phyloP scores from a whole-genome alignment of 2,329 filamentous ascomycete species.

The Fusarium continuum region DNA sequence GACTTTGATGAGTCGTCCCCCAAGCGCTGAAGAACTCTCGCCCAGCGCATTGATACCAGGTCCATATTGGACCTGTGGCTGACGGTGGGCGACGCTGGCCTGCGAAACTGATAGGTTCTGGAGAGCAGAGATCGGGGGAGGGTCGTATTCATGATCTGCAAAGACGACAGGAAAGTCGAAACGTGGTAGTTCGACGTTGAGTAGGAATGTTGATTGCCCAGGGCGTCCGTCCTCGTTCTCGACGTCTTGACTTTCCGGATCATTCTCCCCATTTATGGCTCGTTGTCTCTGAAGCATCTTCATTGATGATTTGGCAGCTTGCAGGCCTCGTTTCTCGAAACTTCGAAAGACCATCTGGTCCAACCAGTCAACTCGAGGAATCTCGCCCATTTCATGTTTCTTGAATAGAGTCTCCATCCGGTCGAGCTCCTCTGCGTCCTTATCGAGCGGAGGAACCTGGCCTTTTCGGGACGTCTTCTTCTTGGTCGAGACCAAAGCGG shows the following conservation, averaged over 20 bases:
- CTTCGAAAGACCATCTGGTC: constrained; percentile 93
- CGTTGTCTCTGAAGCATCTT: constrained; percentile 64
- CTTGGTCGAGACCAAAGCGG: constrained; percentile 68
- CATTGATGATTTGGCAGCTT: constrained; percentile 70
- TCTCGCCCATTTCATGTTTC: constrained; percentile 98
- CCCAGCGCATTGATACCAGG: constrained; percentile 83
- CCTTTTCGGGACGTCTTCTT: constrained; percentile 61
- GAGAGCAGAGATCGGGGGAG: constrained; percentile 82
- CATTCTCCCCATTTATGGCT: constrained; percentile 52
- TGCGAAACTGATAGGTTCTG: constrained; percentile 66
- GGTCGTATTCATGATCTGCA: constrained; percentile 89
- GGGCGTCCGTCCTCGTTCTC: constrained; percentile 56
- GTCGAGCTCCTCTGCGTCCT: constrained; percentile 84
- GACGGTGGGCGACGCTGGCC: constrained; percentile 77
- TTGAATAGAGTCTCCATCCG: constrained; percentile 91
- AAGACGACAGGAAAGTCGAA: constrained; percentile 98
- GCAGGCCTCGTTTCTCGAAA: constrained; percentile 78
- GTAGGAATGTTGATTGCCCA: constrained; percentile 71
- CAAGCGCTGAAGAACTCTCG: constrained; percentile 57
- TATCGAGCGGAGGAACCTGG: constrained; percentile 64
- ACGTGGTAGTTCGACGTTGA: constrained; percentile 90
- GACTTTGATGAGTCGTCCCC: constrained; percentile 77
- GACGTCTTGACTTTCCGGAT: constrained; percentile 42
- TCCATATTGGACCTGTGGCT: constrained; percentile 88
- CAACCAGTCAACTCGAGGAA: constrained; percentile 91